Evolutionary conservation across 257 asterid species (phyloP).

Genomic region (Jasminum sambac): DNA sequence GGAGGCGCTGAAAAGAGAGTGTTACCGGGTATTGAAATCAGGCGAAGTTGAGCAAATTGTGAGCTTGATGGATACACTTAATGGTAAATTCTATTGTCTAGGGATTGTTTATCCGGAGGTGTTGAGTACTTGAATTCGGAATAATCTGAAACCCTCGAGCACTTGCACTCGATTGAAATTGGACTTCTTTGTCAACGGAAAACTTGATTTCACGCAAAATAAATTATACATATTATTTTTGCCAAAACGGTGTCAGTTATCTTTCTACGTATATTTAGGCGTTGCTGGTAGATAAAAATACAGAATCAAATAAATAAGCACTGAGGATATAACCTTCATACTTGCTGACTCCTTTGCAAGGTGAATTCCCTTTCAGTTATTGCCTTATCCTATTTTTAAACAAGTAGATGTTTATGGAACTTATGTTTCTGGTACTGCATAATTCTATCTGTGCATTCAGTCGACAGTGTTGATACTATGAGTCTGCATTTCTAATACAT

Average conservation of each 20-base stretch:
- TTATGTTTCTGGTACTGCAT: neutral
- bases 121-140: neutral
- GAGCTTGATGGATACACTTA: conserved; percentile 56
- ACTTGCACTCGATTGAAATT: neutral
- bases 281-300: neutral
- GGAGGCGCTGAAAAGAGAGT: conserved; percentile 51
- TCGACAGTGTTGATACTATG: neutral
- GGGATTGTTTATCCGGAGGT: neutral
- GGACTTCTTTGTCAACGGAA: neutral
- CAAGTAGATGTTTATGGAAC: neutral
- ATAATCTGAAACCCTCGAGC: neutral
- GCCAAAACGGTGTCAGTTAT: neutral
- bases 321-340: no score
- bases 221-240: neutral
- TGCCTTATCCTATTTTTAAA: neutral
- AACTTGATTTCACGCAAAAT: neutral
- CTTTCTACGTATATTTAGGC: neutral
- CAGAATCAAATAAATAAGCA: no score
- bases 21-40: conserved; percentile 44
- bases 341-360: no score
- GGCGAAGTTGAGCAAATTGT: conserved; percentile 54
- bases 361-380: no score
- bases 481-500: neutral
- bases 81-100: conserved; percentile 42
- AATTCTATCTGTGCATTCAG: neutral